Percentiles rank a stretch among this genome's conserved stretches.
Conservation (phyloP, 805 yeast genomes). For the Candida boleticola region DNA sequence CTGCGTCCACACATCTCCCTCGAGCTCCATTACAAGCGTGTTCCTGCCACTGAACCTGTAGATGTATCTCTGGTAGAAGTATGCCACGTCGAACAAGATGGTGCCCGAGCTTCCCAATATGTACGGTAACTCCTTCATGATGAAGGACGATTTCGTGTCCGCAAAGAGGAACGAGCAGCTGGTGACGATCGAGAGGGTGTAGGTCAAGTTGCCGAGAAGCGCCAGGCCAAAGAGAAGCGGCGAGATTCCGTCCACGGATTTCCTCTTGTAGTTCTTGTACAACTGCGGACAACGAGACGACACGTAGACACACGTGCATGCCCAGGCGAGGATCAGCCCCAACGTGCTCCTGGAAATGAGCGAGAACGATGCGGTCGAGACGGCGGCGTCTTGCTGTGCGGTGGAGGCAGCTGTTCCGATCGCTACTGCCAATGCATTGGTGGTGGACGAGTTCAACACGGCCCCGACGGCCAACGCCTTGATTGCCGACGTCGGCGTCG, state of each 20-base stretch:
- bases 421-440: slow-evolving; percentile 14
- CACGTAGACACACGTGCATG: slow-evolving; percentile 72
- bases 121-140: slow-evolving; percentile 74
- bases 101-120: slow-evolving; percentile 87
- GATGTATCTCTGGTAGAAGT: slow-evolving; percentile 58
- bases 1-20: too few species aligned
- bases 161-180: slow-evolving; percentile 49
- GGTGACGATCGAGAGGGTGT: slow-evolving; percentile 70
- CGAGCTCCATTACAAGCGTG: slow-evolving; percentile 19
- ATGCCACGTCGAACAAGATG: slow-evolving; percentile 67
- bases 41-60: slow-evolving; percentile 23
- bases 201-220: slow-evolving; percentile 71
- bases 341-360: slow-evolving; percentile 6
- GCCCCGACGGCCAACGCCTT: slow-evolving; percentile 9
- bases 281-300: slow-evolving; percentile 84
- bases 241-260: slow-evolving; percentile 85
- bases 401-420: not conserved
- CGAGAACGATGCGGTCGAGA: not conserved
- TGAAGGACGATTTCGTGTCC: slow-evolving; percentile 42
- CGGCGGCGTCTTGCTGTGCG: not conserved
- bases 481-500: not conserved
- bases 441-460: slow-evolving; percentile 4
- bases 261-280: slow-evolving; percentile 68
- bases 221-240: slow-evolving; percentile 79
- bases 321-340: slow-evolving; percentile 60